Conservation (phyloP, 2,329 filamentous ascomycete species). For the Passalora sequoiae region DNA sequence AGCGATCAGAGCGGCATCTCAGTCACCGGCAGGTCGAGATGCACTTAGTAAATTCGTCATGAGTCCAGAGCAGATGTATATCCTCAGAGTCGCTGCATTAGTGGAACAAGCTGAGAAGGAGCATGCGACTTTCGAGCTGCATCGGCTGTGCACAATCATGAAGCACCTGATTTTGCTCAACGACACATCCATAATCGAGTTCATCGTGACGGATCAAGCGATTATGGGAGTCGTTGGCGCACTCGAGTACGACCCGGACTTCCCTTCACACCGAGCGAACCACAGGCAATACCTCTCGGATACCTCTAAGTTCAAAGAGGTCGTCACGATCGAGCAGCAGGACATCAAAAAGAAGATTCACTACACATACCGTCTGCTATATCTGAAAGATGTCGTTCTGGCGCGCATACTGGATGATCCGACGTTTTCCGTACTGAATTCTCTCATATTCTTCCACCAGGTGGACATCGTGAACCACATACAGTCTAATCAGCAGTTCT, state of each 20-base stretch:
- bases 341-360: conserved; percentile 85
- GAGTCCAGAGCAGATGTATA: conserved; percentile 65
- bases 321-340: conserved; percentile 83
- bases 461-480: conserved; percentile 95
- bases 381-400: conserved; percentile 96
- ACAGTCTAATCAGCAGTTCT: conserved; percentile 71
- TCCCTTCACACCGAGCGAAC: conserved; percentile 94
- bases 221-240: conserved; percentile 91
- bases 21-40: conserved; percentile 71
- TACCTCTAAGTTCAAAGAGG: conserved; percentile 88
- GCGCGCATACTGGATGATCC: conserved; percentile 95
- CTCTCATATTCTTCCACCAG: conserved; percentile 97
- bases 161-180: conserved; percentile 93
- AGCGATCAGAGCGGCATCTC: conserved; percentile 72
- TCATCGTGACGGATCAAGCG: conserved; percentile 82
- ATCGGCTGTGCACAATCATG: conserved; percentile 95
- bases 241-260: conserved; percentile 96
- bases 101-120: conserved; percentile 87
- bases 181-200: conserved; percentile 90
- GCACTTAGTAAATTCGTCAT: conserved; percentile 83
- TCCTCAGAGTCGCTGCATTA: conserved; percentile 76
- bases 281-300: conserved; percentile 89
- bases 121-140: conserved; percentile 78
- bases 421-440: conserved; percentile 95
- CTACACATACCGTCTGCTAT: conserved; percentile 90